Base-by-base conservation (phyloP, 192 early-diverging fungal genomes). In the Martensiomyces pterosporus region DNA sequence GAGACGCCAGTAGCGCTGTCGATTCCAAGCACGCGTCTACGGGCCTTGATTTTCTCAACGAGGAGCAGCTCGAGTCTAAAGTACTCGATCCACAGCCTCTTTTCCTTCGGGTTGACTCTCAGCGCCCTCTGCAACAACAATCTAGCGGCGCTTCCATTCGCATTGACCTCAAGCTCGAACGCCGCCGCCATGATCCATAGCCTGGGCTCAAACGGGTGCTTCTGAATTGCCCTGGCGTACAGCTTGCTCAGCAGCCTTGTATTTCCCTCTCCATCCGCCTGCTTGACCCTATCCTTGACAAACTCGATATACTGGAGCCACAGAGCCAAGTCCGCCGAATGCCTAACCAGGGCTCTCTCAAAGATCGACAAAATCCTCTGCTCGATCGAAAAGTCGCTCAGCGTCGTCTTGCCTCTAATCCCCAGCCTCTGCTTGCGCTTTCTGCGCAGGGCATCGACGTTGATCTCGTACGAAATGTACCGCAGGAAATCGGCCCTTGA, bases 401-500 rank as follows among this genome's bases (percentile, higher is more conserved):
- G 56, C 18, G 89, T 75, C n/a, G 55, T 52, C 35, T 69, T 62
- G 22, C 43, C 52, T n/a, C 27, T 6, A 14, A 55, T 49, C 24
- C 76, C 61, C 47, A 89, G 49, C 3, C 92, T 79, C 18, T 66
- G 52, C 50, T 88, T 86, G 24, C 95, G 79, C 57, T 88, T 87
- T 56, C 73, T 78, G 19, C 94, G 80, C 38, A 97, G 66, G 22
- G 78, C 60, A 38, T 97, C 92, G 43, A 97, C 76, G 66, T 92
- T 93, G 71, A 85, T 87, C 59, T 99, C 96, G 75, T 92, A 99
- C 48, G 91, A 89, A 54, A 97, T 92, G 72, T 93, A 92, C 17
- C 89, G 83, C 23, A 99, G 75, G 64, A 82, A 99, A 43, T 96
- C 92, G 9, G 79, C 71, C 39, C 86, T 78, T 22, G 79, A 71